Conservation (phyloP, 176 grass and related monocot species). For the Puya raimondii region DNA sequence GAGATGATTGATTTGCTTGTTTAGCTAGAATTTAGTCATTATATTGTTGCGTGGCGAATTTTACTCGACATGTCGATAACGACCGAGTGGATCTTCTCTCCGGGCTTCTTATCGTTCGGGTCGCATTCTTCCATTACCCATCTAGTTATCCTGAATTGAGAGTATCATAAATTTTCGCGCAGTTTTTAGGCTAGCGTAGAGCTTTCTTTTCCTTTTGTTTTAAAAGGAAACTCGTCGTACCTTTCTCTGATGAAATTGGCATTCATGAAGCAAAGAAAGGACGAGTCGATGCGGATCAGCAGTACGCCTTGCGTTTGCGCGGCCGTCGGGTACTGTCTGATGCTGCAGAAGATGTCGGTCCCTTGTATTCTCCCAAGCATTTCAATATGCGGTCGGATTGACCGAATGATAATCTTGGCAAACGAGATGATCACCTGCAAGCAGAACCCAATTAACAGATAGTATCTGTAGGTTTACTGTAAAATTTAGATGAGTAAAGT, state of each 20-base stretch:
- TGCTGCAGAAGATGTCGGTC: slow-evolving; percentile 60
- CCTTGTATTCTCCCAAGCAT: slow-evolving; percentile 77
- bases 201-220: too few species aligned
- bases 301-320: slow-evolving; percentile 30
- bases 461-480: not conserved
- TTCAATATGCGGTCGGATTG: slow-evolving; percentile 57
- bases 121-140: slow-evolving; percentile 47
- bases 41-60: not conserved
- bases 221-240: slow-evolving; percentile 12
- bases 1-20: slow-evolving; percentile 2
- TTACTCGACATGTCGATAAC: slow-evolving; percentile 90
- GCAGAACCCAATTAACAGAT: not conserved
- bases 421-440: slow-evolving; percentile 78
- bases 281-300: slow-evolving; percentile 53
- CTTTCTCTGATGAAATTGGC: slow-evolving; percentile 83
- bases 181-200: too few species aligned
- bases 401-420: slow-evolving; percentile 65
- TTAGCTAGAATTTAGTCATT: not conserved
- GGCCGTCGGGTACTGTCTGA: slow-evolving; percentile 68
- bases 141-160: slow-evolving; percentile 41
- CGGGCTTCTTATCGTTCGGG: slow-evolving; percentile 24
- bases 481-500: not conserved
- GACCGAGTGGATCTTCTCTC: slow-evolving; percentile 44
- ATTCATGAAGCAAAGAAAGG: slow-evolving; percentile 85
- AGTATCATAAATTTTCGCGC: not conserved